A percentile compares a stretch with the other conserved stretches of the same genome.
Conservation (phyloP, 2,329 filamentous ascomycete species). For the Xylariaceae sp. region DNA sequence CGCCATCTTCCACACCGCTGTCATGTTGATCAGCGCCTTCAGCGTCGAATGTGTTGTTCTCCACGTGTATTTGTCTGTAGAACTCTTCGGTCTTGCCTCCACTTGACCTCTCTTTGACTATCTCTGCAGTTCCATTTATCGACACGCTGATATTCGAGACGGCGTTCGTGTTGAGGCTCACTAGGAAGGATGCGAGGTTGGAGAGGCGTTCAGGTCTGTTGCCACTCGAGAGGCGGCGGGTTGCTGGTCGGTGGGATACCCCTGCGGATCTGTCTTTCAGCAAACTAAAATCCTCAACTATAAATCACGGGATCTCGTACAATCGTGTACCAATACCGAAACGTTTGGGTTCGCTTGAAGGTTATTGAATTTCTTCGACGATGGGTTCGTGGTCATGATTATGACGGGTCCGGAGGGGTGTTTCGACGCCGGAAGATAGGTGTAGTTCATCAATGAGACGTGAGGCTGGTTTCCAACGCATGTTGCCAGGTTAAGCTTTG, state of each 20-base stretch:
- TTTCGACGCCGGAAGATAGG: slow-evolving; percentile 79
- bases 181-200: slow-evolving; percentile 74
- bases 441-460: slow-evolving; percentile 98
- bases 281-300: background rate
- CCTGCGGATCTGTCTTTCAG: slow-evolving; percentile 37
- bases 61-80: slow-evolving; percentile 78
- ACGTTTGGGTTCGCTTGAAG: slow-evolving; percentile 81
- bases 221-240: slow-evolving; percentile 56
- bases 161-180: slow-evolving; percentile 87
- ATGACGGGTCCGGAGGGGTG: slow-evolving; percentile 73
- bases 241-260: slow-evolving; percentile 88
- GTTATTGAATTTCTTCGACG: slow-evolving; percentile 77
- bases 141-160: slow-evolving; percentile 87
- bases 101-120: slow-evolving; percentile 64
- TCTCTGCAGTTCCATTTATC: slow-evolving; percentile 80
- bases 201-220: slow-evolving; percentile 64
- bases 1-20: slow-evolving; percentile 43
- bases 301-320: slow-evolving; percentile 32
- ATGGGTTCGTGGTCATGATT: slow-evolving; percentile 85
- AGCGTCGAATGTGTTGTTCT: slow-evolving; percentile 82
- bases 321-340: slow-evolving; percentile 94
- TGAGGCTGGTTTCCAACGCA: slow-evolving; percentile 80
- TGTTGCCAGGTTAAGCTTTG: slow-evolving; percentile 96
- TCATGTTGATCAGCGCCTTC: slow-evolving; percentile 43
- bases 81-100: slow-evolving; percentile 80